Evolutionary conservation across 768 basidiomycete genomes (phyloP), one percentile per base, ranked within the genome.

Genomic region (Coprinopsis sp.): DNA sequence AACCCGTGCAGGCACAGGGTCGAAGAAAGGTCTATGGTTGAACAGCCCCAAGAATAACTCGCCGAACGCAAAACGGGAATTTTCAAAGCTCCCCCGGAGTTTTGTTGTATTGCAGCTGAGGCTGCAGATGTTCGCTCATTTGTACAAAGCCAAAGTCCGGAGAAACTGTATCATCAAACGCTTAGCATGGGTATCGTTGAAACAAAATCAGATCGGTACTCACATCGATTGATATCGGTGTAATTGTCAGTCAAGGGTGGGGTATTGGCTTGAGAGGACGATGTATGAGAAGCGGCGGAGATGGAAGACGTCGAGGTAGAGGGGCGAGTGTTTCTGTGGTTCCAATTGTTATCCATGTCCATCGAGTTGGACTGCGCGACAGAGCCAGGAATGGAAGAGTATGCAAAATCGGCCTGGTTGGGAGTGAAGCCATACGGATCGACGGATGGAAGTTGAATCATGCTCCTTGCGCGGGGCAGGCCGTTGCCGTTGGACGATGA

Each of bases 71-170:
- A 6, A 6, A 21, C 40, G 28, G 18, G 30, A 39, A 8, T 6
- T 30, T 47, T 49, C 60, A 81, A 58, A 75, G 72, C 56, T 77
- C 79, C 53, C 72, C 72, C 34, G 72, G 58, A 50, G 72, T 64
- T 58, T 84, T 83, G 68, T 68, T 74, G 72, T 82, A 83, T 56
- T 78, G 74, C 55, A 74, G 72, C n/a, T n/a, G n/a, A 44, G 79
- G 75, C 31, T 44, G 41, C 47, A 87, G 65, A 59, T 87, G 83
- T 62, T 87, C 86, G 65, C 81, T 86, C 84, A 88, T 84, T 58
- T 77, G 73, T 59, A 88, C 85, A 69, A 80, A 89, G 51, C 84
- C 87, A 71, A 87, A 88, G 74, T 88, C 86, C 66, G 87, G 87
- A 59, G 86, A 85, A 77, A 84, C 87, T 51, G 45, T 28, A 41